These are phyloP conservation scores for Trichoderma pleuroti DNA, from an alignment of 2,329 filamentous ascomycete genomes.

Conservation along the genomic window DNA sequence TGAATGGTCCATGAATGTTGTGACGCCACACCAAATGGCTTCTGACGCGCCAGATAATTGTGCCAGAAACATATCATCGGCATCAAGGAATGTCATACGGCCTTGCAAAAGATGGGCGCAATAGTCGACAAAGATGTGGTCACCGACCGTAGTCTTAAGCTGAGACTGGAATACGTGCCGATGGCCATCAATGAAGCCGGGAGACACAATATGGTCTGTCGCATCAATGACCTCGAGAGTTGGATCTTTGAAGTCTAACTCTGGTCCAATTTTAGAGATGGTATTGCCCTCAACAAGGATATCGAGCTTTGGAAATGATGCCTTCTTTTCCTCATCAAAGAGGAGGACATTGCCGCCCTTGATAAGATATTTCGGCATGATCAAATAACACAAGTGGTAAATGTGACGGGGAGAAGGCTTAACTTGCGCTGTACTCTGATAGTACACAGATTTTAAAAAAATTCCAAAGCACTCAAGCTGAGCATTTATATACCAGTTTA, in stretches of 20 bases:
- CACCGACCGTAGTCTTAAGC: neutral
- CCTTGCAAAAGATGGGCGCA: neutral
- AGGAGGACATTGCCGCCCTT: neutral
- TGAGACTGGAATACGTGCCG: neutral
- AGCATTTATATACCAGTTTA: neutral
- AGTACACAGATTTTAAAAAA: no score
- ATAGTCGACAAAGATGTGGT: neutral
- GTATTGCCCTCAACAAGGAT: neutral
- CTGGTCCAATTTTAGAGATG: neutral
- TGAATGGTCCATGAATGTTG: neutral
- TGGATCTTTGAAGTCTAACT: neutral
- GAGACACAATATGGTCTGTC: neutral
- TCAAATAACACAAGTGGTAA: neutral
- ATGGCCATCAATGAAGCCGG: neutral
- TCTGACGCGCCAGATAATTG: neutral
- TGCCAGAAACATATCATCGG: neutral
- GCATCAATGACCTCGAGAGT: neutral
- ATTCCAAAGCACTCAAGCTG: no score
- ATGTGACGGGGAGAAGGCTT: neutral
- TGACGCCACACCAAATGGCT: neutral
- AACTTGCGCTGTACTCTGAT: neutral
- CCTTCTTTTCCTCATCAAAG: neutral
- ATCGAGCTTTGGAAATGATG: neutral
- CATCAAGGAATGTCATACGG: neutral
- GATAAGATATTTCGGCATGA: neutral